Conservation (phyloP, 345 rosid genomes). For the Aquilaria malaccensis region DNA sequence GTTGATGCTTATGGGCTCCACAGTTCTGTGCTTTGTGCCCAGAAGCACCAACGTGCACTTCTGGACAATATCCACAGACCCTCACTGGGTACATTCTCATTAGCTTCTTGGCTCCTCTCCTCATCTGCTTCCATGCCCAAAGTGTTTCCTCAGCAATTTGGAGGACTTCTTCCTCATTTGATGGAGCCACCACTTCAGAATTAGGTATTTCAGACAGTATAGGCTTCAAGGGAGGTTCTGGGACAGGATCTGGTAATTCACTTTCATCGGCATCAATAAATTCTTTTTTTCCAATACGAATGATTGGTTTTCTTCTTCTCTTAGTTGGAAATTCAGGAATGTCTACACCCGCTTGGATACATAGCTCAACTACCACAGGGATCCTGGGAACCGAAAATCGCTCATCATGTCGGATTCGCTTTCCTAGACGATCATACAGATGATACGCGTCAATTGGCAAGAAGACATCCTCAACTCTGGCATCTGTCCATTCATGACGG, state of each 20-base stretch:
- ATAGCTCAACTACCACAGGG: conserved; percentile 84
- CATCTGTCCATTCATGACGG: conserved; percentile 71
- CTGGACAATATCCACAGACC: conserved; percentile 96
- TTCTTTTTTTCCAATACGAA: conserved; percentile 68
- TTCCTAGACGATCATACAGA: conserved; percentile 71
- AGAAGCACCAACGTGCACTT: conserved; percentile 79
- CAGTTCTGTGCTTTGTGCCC: conserved; percentile 98
- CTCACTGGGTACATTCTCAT: conserved; percentile 81
- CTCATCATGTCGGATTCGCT: conserved; percentile 70
- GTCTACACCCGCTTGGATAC: conserved; percentile 87
- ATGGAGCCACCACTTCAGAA: conserved; percentile 48
- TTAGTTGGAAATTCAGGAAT: conserved; percentile 65
- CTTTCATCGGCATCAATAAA: conserved; percentile 89
- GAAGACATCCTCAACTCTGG: conserved; percentile 60
- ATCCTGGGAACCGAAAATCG: conserved; percentile 72
- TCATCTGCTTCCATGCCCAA: conserved; percentile 70
- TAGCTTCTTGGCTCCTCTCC: conserved; percentile 71
- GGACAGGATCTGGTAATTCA: conserved; percentile 70
- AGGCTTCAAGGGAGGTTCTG: conserved; percentile 42
- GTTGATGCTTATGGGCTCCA: conserved; percentile 93
- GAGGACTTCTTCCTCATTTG: conserved; percentile 47
- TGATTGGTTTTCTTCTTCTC: conserved; percentile 85
- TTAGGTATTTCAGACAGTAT: conserved; percentile 49
- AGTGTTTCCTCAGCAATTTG: conserved; percentile 74
- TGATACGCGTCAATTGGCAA: conserved; percentile 72